These are phyloP conservation scores for Lophiotrema nucula DNA, from an alignment of 495 filamentous ascomycete genomes.

Conservation along the genomic window DNA sequence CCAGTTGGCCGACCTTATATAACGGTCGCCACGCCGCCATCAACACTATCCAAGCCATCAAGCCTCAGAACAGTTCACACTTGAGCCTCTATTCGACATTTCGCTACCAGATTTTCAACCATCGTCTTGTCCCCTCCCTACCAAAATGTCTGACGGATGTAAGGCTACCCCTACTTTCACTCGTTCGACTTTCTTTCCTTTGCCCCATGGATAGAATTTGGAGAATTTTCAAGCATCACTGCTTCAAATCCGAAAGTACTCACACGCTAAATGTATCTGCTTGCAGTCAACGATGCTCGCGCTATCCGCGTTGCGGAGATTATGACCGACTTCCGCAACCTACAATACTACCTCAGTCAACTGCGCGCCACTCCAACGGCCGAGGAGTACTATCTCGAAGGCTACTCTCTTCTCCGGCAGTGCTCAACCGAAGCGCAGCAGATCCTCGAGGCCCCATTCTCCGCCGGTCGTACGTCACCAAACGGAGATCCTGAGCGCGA, in stretches of 20 bases:
- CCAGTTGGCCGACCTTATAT: constrained; percentile 30
- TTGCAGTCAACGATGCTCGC: constrained; percentile 78
- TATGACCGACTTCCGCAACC: constrained; percentile 78
- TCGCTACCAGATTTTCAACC: not conserved
- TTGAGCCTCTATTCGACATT: constrained; percentile 4
- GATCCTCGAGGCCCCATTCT: constrained; percentile 68
- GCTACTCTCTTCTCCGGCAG: constrained; percentile 72
- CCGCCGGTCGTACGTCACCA: constrained; percentile 49
- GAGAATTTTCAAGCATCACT: not conserved
- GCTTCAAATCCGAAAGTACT: not conserved
- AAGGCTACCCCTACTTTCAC: constrained; percentile 39
- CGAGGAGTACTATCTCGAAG: constrained; percentile 76
- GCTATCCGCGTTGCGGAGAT: constrained; percentile 78
- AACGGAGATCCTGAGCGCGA: constrained; percentile 64
- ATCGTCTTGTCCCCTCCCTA: constrained; percentile 22
- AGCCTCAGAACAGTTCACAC: constrained; percentile 13
- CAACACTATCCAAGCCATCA: constrained; percentile 17
- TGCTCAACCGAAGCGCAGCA: constrained; percentile 72
- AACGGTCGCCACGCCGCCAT: constrained; percentile 29
- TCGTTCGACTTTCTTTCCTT: no score
- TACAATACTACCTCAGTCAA: constrained; percentile 76
- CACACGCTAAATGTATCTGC: constrained; percentile 5
- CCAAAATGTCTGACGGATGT: constrained; percentile 62
- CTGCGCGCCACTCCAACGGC: constrained; percentile 57
- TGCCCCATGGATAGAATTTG: no score